Evolutionary conservation across 495 filamentous ascomycete genomes (phyloP), one percentile per base, ranked within the genome.

Genomic region (Venustampulla echinocandica): DNA sequence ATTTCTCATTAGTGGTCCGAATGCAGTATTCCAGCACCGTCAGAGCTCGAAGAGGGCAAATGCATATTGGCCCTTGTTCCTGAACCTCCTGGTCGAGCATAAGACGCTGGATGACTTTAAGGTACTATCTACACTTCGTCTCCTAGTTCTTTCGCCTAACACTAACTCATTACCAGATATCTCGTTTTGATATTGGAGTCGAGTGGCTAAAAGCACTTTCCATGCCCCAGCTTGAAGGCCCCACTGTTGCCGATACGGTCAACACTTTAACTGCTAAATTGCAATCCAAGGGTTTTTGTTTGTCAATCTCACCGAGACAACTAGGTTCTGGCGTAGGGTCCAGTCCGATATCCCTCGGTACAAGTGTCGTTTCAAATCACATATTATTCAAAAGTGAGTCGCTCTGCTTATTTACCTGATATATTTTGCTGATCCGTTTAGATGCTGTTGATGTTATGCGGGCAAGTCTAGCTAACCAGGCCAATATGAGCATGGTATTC

Each of bases 401-500:
- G 6, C 4, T 40, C 37, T 6, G 6, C 34, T 11, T 40, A 15
- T 4, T 5, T 40, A n/a, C 22, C 3, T n/a, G 7, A 22, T 40
- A 21, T 22, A 6, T 9, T 11, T 40, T 20, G n/a, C 37, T 40
- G 20, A 40, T n/a, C 3, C 3, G 4, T 11, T 5, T n/a, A 40
- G 37, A n/a, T 40, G 20, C 37, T 20, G 19, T 43, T 43, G 22
- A 46, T 11, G 15, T 24, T 18, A 46, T 35, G 20, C 20, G 30
- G 14, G n/a, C 44, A 18, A 46, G 19, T 5, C 19, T 36, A 5
- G 9, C 32, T 4, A 17, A n/a, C 18, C 25, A 35, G 18, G 10
- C 44, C 17, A 54, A 59, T 33, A 73, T 76, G 67, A 66, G 70
- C 24, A 64, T 55, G 39, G 51, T 56, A n/a, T 41, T 69, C 13